phyloP scores from a whole-genome alignment of 805 yeast genomes.

The Cyberlindnera americana region DNA sequence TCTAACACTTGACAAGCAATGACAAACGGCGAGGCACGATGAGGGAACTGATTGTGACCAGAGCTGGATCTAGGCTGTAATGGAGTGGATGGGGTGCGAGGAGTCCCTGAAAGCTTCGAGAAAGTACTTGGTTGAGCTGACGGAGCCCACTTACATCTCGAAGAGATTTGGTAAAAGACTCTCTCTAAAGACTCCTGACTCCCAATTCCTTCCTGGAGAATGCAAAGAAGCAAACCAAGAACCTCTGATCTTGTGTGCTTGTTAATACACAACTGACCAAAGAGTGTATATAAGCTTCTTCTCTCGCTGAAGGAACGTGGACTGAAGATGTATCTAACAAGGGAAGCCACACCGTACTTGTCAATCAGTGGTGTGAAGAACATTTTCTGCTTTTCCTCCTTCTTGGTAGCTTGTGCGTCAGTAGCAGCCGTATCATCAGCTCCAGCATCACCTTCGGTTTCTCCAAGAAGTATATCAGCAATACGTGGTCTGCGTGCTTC shows the following conservation, averaged over 20 bases:
- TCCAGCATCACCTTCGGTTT: background rate
- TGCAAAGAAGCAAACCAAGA: conserved; percentile 59
- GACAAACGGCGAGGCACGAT: conserved; percentile 60
- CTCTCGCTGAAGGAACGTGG: conserved; percentile 65
- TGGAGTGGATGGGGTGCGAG: conserved; percentile 22
- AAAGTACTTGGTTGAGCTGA: background rate
- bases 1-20: conserved; percentile 79
- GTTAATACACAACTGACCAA: conserved; percentile 66
- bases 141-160: conserved; percentile 19
- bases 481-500: conserved; percentile 31
- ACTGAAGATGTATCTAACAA: conserved; percentile 66
- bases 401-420: conserved; percentile 16
- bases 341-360: conserved; percentile 67
- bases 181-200: conserved; percentile 60
- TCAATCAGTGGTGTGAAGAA: conserved; percentile 70
- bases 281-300: conserved; percentile 59
- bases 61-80: conserved; percentile 49
- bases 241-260: conserved; percentile 78
- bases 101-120: conserved; percentile 12
- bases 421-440: conserved; percentile 13
- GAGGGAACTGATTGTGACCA: conserved; percentile 42
- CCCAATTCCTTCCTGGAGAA: conserved; percentile 71
- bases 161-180: conserved; percentile 54
- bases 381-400: conserved; percentile 35
- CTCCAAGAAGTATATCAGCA: conserved; percentile 29